phyloP scores from a whole-genome alignment of 78 protist genomes.

The Tieghemostelium lacteum region DNA sequence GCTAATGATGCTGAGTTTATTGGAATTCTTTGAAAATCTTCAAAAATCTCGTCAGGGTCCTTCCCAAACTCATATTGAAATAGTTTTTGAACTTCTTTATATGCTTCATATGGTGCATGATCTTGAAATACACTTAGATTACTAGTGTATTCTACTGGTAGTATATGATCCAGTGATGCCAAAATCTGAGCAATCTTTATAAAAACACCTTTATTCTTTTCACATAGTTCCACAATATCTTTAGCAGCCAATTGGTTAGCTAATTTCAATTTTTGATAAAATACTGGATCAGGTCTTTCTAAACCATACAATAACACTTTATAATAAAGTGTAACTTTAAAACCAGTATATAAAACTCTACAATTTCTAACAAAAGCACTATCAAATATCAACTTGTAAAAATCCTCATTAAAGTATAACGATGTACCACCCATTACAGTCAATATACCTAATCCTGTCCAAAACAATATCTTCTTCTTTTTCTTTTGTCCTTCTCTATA shows the following conservation, averaged over 20 bases:
- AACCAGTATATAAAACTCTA: conserved; percentile 26
- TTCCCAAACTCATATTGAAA: conserved; percentile 48
- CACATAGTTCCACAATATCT: conserved; percentile 46
- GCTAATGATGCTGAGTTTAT: conserved; percentile 78
- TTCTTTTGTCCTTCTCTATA: background rate
- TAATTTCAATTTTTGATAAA: conserved; percentile 13
- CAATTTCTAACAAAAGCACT: conserved; percentile 13
- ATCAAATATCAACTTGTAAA: background rate
- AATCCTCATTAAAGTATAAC: background rate
- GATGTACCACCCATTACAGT: background rate
- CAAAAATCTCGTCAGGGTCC: conserved; percentile 63
- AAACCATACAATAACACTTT: conserved; percentile 52
- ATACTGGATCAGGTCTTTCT: conserved; percentile 42
- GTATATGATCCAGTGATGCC: conserved; percentile 47
- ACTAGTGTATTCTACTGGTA: conserved; percentile 44
- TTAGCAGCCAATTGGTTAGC: conserved; percentile 37
- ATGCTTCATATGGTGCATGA: conserved; percentile 68
- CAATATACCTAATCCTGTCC: background rate
- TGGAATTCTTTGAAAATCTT: conserved; percentile 72
- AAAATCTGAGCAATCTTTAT: conserved; percentile 66
- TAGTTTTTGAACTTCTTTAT: conserved; percentile 39
- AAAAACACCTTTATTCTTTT: conserved; percentile 57
- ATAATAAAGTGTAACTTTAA: conserved; percentile 42
- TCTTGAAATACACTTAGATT: conserved; percentile 55
- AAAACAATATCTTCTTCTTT: background rate